A percentile compares a stretch with the other conserved stretches of the same genome.
phyloP scores from a whole-genome alignment of 108 stramenopile species.

The Pseudonitzschia multistriata region DNA sequence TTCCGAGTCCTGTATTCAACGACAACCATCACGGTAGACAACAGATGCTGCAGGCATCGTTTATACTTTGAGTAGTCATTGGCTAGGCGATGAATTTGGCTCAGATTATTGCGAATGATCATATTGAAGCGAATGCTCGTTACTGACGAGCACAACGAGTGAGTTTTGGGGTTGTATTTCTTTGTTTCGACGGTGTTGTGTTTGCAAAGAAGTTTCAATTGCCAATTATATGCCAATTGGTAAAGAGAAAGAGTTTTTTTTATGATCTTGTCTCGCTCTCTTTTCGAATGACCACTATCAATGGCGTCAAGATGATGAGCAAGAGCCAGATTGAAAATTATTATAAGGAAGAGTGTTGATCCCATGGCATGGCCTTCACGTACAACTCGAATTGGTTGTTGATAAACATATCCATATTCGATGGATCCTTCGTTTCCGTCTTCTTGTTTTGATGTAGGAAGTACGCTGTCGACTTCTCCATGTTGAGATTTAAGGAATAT shows the following conservation, averaged over 20 bases:
- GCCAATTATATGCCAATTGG: constrained; percentile 28
- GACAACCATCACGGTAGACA: constrained; percentile 32
- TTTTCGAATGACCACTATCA: not conserved
- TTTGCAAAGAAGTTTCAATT: constrained; percentile 9
- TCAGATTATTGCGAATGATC: constrained; percentile 36
- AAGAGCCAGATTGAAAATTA: constrained; percentile 33
- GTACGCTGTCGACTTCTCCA: not conserved
- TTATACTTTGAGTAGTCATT: constrained; percentile 20
- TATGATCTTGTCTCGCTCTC: not conserved
- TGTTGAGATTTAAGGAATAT: not conserved
- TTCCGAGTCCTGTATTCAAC: not conserved
- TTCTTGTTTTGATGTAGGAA: not conserved
- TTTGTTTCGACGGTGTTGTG: not conserved
- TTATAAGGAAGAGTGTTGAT: constrained; percentile 15
- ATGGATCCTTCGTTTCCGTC: not conserved
- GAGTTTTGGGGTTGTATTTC: not conserved
- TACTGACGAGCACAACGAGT: not conserved
- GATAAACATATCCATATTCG: constrained; percentile 15
- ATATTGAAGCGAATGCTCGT: constrained; percentile 26
- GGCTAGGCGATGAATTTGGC: constrained; percentile 25
- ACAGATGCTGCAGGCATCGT: constrained; percentile 27
- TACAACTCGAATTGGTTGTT: constrained; percentile 21
- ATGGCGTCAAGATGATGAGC: constrained; percentile 21
- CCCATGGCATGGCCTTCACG: constrained; percentile 20
- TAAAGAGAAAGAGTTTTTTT: constrained; percentile 8